Evolutionary conservation across 192 early-diverging fungal species (phyloP).

Genomic region (Podila clonocystis): DNA sequence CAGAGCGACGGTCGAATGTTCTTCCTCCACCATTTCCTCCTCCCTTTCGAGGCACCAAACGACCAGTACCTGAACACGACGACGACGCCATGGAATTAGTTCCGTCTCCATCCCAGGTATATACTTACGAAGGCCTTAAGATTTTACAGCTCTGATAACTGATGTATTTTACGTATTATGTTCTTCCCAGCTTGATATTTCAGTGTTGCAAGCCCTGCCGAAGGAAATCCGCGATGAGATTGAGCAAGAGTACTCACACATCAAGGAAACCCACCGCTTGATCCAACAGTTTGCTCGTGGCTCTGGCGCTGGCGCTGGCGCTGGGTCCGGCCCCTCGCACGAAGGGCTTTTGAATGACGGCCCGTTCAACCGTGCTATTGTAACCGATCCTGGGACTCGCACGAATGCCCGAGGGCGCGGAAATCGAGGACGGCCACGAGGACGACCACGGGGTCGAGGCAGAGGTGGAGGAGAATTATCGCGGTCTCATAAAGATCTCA

Average conservation of each 20-base stretch:
- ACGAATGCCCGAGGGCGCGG: background rate
- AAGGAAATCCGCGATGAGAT: conserved; percentile 47
- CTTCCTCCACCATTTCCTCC: no score
- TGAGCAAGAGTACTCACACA: conserved; percentile 41
- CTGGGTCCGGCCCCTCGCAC: background rate
- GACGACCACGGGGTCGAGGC: background rate
- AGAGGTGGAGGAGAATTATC: background rate
- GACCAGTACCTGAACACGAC: background rate
- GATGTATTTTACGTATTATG: background rate
- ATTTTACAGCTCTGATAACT: no score
- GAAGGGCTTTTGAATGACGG: no score
- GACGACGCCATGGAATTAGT: background rate
- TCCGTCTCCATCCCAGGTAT: background rate
- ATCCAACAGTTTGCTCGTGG: conserved; percentile 22
- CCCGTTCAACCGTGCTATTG: background rate
- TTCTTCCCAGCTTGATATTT: conserved; percentile 28
- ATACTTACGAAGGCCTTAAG: background rate
- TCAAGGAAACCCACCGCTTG: conserved; percentile 29
- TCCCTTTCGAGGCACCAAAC: background rate
- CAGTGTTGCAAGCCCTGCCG: conserved; percentile 38
- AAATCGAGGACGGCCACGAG: background rate
- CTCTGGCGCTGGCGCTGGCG: background rate
- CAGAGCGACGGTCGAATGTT: background rate
- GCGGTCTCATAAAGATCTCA: conserved; percentile 4
- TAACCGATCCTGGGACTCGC: background rate